A percentile compares a stretch with the other conserved stretches of the same genome.
phyloP scores from a whole-genome alignment of 371 early-diverging fungal species.

The Mucor piriformis region DNA sequence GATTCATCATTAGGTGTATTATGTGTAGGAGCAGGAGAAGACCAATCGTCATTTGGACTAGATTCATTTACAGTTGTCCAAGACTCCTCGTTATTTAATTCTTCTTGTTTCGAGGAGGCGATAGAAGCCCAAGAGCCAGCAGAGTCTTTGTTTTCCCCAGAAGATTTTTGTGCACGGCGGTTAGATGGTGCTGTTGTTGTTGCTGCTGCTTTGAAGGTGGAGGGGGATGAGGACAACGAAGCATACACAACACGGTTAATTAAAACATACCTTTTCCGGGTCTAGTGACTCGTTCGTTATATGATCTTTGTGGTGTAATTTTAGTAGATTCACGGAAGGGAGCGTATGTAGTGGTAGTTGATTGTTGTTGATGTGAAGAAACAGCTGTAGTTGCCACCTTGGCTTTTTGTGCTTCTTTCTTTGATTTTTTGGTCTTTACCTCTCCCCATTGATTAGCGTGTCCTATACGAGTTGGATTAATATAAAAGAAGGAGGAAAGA shows the following conservation, averaged over 20 bases:
- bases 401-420: slow-evolving; percentile 53
- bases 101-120: slow-evolving; percentile 32
- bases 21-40: slow-evolving; percentile 12
- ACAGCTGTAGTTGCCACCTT: slow-evolving; percentile 30
- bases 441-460: slow-evolving; percentile 90
- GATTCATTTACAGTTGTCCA: slow-evolving; percentile 21
- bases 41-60: slow-evolving; percentile 23
- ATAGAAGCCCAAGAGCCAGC: slow-evolving; percentile 49
- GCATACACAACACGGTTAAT: neutral
- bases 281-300: slow-evolving; percentile 31
- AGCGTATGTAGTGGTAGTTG: slow-evolving; percentile 15
- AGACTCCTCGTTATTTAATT: neutral
- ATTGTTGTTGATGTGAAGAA: slow-evolving; percentile 30
- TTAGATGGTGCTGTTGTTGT: slow-evolving; percentile 13
- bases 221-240: neutral
- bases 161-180: slow-evolving; percentile 24
- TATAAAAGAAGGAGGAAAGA: neutral
- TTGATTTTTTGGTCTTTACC: slow-evolving; percentile 82
- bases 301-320: slow-evolving; percentile 26
- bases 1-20: slow-evolving; percentile 13
- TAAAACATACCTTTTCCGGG: slow-evolving; percentile 27
- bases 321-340: slow-evolving; percentile 26
- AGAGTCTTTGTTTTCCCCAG: neutral
- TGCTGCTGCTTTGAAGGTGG: neutral
- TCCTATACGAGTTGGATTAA: slow-evolving; percentile 54